Evolutionary conservation across 106 monocot species (phyloP), one percentile per base, ranked within the genome.

Genomic region (Allium fistulosum): DNA sequence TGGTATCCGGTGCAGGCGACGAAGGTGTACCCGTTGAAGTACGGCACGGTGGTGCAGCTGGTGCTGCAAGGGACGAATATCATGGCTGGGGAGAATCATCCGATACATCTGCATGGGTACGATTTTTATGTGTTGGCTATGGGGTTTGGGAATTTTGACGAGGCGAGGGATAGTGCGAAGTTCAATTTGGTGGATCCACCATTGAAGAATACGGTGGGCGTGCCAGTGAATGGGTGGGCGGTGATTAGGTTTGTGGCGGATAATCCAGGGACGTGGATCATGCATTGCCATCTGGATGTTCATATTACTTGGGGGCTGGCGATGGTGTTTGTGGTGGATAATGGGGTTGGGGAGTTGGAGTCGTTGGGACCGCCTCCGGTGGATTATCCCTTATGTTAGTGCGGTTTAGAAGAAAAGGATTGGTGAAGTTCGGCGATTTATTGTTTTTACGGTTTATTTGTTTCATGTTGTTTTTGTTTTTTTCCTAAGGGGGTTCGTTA

Each of bases 241-340:
- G 90, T 79, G 7, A 78, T 90, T 49, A 60, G 90, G 49, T 90
- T 90, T 71, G 48, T 60, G 27, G 90, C 90, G 0, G 69, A 90
- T 48, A 90, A 90, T 49, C 90, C 90, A 0, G 90, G 85, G n/a
- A 67, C 74, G 7, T 87, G 91, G 91, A 22, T 87, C 9, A 68
- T 91, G 84, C 91, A 91, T 46, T 91, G 91, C 75, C 91, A 91
- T 45, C 49, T 91, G 14, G 91, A 87, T 56, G 71, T 79, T 4
- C 92, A 92, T 47, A 53, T 88, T 9, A 67, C 69, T 2, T 87
- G 92, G 80, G 92, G 92, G 4, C 57, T 92, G 58, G 78, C 78
- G 6, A 92, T 80, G 80, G 88, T 69, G 15, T 79, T 92, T 55
- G 50, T 88, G 45, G 92, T 92, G 51, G 85, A 85, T 37, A 74